Conservation (phyloP, 2,329 filamentous ascomycete species). For the Metarhizium humberi region DNA sequence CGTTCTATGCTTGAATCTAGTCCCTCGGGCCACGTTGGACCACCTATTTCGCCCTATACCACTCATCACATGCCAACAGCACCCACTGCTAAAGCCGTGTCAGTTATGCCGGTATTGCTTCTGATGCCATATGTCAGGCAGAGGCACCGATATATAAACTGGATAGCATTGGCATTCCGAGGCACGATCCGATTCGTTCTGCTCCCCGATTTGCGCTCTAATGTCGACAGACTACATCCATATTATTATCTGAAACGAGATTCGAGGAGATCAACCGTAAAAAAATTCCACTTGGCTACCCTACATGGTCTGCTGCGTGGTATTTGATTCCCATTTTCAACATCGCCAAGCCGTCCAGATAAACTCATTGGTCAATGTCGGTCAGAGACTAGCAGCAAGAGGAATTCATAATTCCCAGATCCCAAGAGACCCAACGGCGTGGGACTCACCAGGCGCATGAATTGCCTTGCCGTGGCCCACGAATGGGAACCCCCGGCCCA, state of each 20-base stretch:
- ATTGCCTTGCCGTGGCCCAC: background rate
- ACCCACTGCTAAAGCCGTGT: background rate
- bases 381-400: background rate
- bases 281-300: background rate
- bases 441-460: background rate
- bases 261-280: background rate
- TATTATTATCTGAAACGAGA: background rate
- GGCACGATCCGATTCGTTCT: background rate
- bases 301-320: background rate
- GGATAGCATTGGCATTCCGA: background rate
- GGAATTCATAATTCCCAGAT: background rate
- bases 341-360: background rate
- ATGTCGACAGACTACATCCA: background rate
- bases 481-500: background rate
- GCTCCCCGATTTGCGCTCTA: background rate
- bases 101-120: background rate
- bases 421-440: background rate
- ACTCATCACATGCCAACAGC: too few relatives aligned
- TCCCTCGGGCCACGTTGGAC: too few relatives aligned
- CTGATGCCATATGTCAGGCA: background rate
- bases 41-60: too few relatives aligned
- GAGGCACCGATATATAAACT: background rate
- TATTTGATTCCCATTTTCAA: background rate
- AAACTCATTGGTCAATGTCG: background rate
- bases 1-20: too few relatives aligned